phyloP scores from a whole-genome alignment of 202 grass and related monocot species.

The Bolboschoenoplectus hybrid region DNA sequence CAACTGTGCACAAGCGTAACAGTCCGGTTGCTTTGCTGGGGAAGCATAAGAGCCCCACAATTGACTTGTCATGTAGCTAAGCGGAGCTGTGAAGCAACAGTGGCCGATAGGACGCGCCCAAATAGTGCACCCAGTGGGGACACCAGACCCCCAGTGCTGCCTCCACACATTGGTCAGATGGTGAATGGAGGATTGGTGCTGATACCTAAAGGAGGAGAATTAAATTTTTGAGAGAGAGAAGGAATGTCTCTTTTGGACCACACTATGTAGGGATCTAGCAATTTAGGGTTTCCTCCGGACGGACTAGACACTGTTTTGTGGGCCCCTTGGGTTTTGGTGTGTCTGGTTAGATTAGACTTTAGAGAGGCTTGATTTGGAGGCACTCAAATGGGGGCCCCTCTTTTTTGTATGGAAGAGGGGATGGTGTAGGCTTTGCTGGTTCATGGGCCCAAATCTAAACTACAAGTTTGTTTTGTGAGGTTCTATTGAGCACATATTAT shows the following conservation, averaged over 20 bases:
- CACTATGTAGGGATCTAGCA: constrained; percentile 2
- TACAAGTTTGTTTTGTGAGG: constrained; percentile 22
- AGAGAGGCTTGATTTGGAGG: constrained; percentile 31
- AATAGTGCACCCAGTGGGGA: not conserved
- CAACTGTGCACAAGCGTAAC: not conserved
- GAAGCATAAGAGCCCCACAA: not conserved
- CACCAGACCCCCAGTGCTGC: not conserved
- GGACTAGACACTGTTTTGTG: constrained; percentile 16
- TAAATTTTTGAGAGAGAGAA: constrained; percentile 16
- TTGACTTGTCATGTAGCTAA: constrained; percentile 8
- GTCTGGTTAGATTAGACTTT: constrained; percentile 1
- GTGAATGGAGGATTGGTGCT: not conserved
- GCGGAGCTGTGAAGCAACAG: constrained; percentile 13
- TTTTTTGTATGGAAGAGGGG: not conserved
- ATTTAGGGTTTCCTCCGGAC: constrained; percentile 1
- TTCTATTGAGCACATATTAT: constrained; percentile 18
- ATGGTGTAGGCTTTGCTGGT: constrained; percentile 20
- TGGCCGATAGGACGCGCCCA: not conserved
- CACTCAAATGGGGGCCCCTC: constrained; percentile 14
- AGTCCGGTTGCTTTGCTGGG: not conserved
- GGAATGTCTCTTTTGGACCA: constrained; percentile 29
- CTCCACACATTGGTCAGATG: constrained; percentile 14
- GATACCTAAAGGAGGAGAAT: constrained; percentile 14
- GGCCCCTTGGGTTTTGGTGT: constrained; percentile 7
- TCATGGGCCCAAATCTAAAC: constrained; percentile 37